These are phyloP conservation scores for Quercus glauca DNA, from an alignment of 306 rosid genomes.

Conservation along the genomic window DNA sequence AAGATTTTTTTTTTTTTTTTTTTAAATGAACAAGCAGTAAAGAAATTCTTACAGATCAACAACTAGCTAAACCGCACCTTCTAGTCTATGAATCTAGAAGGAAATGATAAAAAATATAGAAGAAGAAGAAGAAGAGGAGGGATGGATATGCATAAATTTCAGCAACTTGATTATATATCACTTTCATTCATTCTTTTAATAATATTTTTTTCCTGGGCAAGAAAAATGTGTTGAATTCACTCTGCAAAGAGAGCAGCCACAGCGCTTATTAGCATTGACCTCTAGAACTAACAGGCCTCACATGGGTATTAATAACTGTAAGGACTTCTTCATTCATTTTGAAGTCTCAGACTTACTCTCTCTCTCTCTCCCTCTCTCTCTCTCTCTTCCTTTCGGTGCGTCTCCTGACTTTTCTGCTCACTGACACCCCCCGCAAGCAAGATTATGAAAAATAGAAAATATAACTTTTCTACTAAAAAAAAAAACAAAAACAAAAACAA, in stretches of 20 bases:
- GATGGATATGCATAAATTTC: not conserved
- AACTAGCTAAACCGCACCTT: not conserved
- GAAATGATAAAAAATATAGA: not conserved
- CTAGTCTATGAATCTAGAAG: not conserved
- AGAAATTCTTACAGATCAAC: not conserved
- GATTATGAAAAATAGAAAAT: constrained; percentile 73
- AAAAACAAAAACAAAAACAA: constrained; percentile 18
- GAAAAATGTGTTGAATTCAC: constrained; percentile 12
- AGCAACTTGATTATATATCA: constrained; percentile 2
- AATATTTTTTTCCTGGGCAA: constrained; percentile 29
- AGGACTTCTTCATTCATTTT: constrained; percentile 6
- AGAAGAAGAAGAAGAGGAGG: not conserved
- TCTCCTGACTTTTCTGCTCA: constrained; percentile 45
- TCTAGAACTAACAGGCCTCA: constrained; percentile 37
- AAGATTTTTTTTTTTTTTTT: too few relatives aligned
- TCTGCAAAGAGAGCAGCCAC: not conserved
- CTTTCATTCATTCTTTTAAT: constrained; percentile 32
- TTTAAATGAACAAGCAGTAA: not conserved
- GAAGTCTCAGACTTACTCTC: constrained; percentile 26
- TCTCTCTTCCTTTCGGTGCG: constrained; percentile 44
- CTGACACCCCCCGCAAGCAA: constrained; percentile 79
- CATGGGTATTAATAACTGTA: constrained; percentile 47
- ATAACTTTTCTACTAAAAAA: constrained; percentile 4
- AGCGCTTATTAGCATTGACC: constrained; percentile 22
- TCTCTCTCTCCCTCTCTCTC: constrained; percentile 41